These are phyloP conservation scores for Vicia faba DNA, from an alignment of 306 rosid genomes.

Conservation along the genomic window DNA sequence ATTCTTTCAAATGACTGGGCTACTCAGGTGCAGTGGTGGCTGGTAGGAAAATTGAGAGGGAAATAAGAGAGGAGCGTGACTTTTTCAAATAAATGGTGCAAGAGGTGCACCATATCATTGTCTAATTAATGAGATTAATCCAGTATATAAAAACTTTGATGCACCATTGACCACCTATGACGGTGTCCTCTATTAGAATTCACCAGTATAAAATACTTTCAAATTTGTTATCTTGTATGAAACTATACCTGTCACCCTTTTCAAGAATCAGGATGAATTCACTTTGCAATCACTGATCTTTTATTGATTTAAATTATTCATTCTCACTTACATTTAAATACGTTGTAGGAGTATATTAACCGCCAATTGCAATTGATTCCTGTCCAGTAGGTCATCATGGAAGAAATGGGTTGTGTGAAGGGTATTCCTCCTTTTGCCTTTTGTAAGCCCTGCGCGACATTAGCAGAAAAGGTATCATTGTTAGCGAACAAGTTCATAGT, in stretches of 20 bases:
- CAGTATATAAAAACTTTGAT: neutral
- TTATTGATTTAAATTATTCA: slow-evolving; percentile 23
- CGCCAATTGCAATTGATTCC: neutral
- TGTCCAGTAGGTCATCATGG: slow-evolving; percentile 49
- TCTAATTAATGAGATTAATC: neutral
- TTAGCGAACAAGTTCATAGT: slow-evolving; percentile 10
- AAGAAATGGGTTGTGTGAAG: slow-evolving; percentile 87
- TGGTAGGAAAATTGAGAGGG: neutral
- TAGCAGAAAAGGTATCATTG: slow-evolving; percentile 15
- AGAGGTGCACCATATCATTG: neutral
- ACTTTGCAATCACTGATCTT: slow-evolving; percentile 21
- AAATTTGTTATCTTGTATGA: neutral
- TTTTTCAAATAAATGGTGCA: neutral
- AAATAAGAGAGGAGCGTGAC: neutral
- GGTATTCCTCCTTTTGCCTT: slow-evolving; percentile 66
- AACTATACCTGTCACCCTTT: slow-evolving; percentile 2
- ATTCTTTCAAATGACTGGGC: too few species aligned
- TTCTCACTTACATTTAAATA: slow-evolving; percentile 13
- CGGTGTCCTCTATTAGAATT: neutral
- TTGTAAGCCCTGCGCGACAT: slow-evolving; percentile 62
- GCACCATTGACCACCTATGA: neutral
- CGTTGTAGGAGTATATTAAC: neutral
- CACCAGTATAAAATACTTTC: neutral
- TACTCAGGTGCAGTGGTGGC: neutral
- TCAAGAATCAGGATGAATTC: slow-evolving; percentile 25